Evolutionary conservation across 768 basidiomycete species (phyloP).

Genomic region (Amanita pseudoporphyria): DNA sequence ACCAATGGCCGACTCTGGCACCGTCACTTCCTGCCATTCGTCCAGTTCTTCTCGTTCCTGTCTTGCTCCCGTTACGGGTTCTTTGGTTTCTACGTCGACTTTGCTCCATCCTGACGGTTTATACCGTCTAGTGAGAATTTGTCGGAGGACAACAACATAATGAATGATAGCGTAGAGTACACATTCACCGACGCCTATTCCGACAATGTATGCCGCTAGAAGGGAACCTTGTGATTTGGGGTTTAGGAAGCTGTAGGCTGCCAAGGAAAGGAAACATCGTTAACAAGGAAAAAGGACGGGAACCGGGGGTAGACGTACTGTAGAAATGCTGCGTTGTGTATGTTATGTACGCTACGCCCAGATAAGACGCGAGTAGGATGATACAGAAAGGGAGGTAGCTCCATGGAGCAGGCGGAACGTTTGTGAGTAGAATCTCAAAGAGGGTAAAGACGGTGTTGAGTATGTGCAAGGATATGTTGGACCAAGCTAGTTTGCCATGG

Average conservation of each 20-base stretch:
- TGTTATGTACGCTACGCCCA: slow-evolving; percentile 64
- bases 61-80: no score
- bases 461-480: slow-evolving; percentile 49
- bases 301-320: slow-evolving; percentile 29
- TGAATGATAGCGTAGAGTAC: slow-evolving; percentile 44
- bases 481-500: slow-evolving; percentile 34
- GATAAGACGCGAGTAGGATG: slow-evolving; percentile 42
- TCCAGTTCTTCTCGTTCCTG: not conserved
- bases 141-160: slow-evolving; percentile 28
- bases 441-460: slow-evolving; percentile 49
- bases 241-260: slow-evolving; percentile 61
- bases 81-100: not conserved
- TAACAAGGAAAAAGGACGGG: not conserved
- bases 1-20: not conserved
- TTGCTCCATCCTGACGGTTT: not conserved
- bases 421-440: slow-evolving; percentile 48
- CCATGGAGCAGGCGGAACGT: slow-evolving; percentile 45
- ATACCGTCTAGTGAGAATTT: slow-evolving; percentile 15
- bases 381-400: slow-evolving; percentile 34
- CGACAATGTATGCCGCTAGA: slow-evolving; percentile 55
- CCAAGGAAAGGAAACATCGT: not conserved
- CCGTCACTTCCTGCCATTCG: slow-evolving; percentile 2
- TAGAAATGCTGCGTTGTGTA: slow-evolving; percentile 53
- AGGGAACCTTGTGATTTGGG: slow-evolving; percentile 30
- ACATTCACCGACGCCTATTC: slow-evolving; percentile 41